Conservation (phyloP, 164 flowering plant genomes). For the Aristolochia contorta region DNA sequence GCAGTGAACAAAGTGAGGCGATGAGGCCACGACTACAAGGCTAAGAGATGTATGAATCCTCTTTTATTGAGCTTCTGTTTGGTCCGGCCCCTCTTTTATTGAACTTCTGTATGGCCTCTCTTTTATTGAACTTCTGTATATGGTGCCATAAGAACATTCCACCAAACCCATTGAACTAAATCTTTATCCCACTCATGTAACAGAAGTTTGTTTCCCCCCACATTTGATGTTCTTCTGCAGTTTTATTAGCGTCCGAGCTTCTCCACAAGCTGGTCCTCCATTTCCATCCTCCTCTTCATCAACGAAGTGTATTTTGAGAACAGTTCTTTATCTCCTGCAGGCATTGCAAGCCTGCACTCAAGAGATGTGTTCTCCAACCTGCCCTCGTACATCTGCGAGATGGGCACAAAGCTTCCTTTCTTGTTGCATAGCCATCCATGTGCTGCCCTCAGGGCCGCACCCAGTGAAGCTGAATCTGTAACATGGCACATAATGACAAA, state of each 20-base stretch:
- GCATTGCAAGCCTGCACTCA: conserved; percentile 47
- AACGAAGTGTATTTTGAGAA: conserved; percentile 43
- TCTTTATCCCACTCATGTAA: background rate
- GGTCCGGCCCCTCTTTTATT: no score
- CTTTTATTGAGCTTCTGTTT: no score
- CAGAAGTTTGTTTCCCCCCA: background rate
- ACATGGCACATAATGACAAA: background rate
- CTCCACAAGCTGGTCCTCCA: conserved; percentile 65
- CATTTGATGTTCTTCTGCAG: background rate
- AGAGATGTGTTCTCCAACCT: conserved; percentile 41
- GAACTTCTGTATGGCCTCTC: no score
- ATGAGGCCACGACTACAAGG: no score
- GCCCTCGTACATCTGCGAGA: conserved; percentile 45
- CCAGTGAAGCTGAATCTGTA: conserved; percentile 92
- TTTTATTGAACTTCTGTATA: no score
- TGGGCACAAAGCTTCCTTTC: conserved; percentile 58
- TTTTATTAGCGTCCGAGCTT: conserved; percentile 43
- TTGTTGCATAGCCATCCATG: conserved; percentile 92
- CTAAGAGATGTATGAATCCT: no score
- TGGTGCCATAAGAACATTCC: background rate
- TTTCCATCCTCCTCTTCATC: conserved; percentile 79
- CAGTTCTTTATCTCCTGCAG: conserved; percentile 44
- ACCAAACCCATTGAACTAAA: background rate
- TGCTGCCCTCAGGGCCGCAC: conserved; percentile 90
- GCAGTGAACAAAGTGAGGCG: no score